Percentiles rank a stretch among this genome's conserved stretches.
Evolutionary conservation across 495 filamentous ascomycete genomes (phyloP).

Genomic region (Copromyces sp.): DNA sequence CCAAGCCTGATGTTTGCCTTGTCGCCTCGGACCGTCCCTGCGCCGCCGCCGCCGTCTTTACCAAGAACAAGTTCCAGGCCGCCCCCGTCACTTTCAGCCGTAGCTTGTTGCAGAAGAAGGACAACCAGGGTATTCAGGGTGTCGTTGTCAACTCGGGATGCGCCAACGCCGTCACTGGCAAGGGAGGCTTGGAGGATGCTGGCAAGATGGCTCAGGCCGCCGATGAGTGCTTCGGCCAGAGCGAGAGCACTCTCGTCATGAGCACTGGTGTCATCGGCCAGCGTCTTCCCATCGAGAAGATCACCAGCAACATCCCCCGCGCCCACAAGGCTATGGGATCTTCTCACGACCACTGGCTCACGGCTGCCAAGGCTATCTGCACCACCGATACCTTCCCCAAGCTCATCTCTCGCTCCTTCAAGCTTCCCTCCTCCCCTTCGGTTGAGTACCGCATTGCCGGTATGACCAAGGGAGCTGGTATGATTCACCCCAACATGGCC

Average conservation of each 20-base stretch:
- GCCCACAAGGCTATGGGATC: slow-evolving; percentile 58
- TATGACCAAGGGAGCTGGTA: slow-evolving; percentile 97
- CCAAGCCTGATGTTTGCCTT: slow-evolving; percentile 79
- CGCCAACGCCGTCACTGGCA: slow-evolving; percentile 95
- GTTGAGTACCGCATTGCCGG: slow-evolving; percentile 77
- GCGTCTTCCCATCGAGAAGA: slow-evolving; percentile 84
- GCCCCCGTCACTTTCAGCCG: slow-evolving; percentile 82
- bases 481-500: slow-evolving; percentile 99
- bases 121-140: slow-evolving; percentile 61
- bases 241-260: slow-evolving; percentile 78
- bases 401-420: slow-evolving; percentile 75
- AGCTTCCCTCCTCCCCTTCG: slow-evolving; percentile 67
- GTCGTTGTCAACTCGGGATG: slow-evolving; percentile 94
- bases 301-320: slow-evolving; percentile 67
- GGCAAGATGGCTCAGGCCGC: slow-evolving; percentile 67
- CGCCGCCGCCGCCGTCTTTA: slow-evolving; percentile 90
- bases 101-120: slow-evolving; percentile 52
- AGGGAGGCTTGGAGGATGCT: slow-evolving; percentile 83
- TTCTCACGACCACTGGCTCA: slow-evolving; percentile 77
- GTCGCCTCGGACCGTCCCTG: slow-evolving; percentile 81
- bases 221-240: slow-evolving; percentile 57
- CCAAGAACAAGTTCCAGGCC: slow-evolving; percentile 96
- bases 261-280: slow-evolving; percentile 98
- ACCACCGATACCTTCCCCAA: slow-evolving; percentile 99
- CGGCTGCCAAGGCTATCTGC: slow-evolving; percentile 84